Evolutionary conservation across 2,329 filamentous ascomycete species (phyloP), one percentile per base, ranked within the genome.

Genomic region (Diplocarpon rosae): DNA sequence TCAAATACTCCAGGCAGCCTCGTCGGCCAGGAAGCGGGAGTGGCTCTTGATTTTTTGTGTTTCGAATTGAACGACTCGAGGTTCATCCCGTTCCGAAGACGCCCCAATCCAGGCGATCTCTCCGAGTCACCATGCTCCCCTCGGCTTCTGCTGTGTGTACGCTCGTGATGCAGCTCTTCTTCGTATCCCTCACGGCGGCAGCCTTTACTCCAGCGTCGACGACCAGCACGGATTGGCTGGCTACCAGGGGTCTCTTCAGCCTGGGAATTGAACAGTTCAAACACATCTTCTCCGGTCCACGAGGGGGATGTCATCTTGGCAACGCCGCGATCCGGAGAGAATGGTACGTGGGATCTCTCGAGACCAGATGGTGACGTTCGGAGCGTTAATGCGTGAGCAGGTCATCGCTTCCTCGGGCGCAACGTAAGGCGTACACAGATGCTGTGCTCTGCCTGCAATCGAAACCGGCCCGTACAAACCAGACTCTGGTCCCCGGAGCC

Each of bases 271-370:
- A 63, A 37, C 46, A 59, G 27, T 30, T 51, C 14, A 27, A 45
- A 34, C 39, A 39, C 16, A 42, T 47, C 44, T 47, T 47, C 8
- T 1, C 37, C 14, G 47, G 47, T 6, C 37, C 46, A 10, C 15
- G 39, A 37, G 39, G 42, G 14, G 55, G 49, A 16, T 68, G 65
- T 50, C 66, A 57, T 1, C 45, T 66, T 13, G 45, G 59, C 5
- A 70, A 66, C 45, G 62, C 62, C 1, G 56, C 58, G 2, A 54
- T 68, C 3, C 59, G 69, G 38, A 57, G 58, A 50, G 68, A 71
- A 59, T 71, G 69, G 69, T 67, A 43, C 45, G 51, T 32, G n/a
- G 28, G 15, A 37, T 34, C 27, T 34, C 15, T 17, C 28, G 30
- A n/a, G 9, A 32, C 11, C 30, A 5, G n/a, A n/a, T n/a, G n/a